Conservation (phyloP, 306 rosid species). For the Medicago lupulina region DNA sequence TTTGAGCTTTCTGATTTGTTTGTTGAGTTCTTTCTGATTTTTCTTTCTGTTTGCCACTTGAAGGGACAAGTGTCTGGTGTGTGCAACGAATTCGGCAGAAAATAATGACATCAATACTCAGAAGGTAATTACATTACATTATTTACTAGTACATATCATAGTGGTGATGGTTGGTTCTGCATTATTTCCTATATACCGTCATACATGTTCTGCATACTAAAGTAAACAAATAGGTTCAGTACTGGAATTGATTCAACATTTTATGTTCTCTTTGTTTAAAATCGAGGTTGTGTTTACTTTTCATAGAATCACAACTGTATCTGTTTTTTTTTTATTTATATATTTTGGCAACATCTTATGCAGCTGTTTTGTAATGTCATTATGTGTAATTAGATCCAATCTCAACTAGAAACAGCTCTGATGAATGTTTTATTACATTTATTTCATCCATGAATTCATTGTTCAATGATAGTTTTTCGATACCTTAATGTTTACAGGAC, state of each 20-base stretch:
- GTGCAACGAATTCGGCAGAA: constrained; percentile 38
- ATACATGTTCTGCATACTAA: not conserved
- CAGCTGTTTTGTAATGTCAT: not conserved
- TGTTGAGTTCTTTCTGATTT: constrained; percentile 45
- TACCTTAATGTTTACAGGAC: constrained; percentile 50
- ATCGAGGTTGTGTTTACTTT: not conserved
- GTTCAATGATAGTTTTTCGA: not conserved
- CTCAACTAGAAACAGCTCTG: not conserved
- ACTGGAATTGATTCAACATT: constrained; percentile 9
- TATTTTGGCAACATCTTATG: not conserved
- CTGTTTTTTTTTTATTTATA: not conserved
- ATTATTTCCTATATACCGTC: not conserved
- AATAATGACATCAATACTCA: constrained; percentile 34
- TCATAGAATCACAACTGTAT: too few species aligned
- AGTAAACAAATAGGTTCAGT: not conserved
- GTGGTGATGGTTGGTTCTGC: not conserved
- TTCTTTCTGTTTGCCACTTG: constrained; percentile 32
- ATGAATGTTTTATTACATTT: not conserved
- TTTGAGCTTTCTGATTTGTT: constrained; percentile 24
- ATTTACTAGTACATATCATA: not conserved
- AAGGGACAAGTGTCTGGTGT: constrained; percentile 45
- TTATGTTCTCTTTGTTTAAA: not conserved
- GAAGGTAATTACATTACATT: constrained; percentile 45
- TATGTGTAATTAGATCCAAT: not conserved
- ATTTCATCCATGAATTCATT: not conserved